A percentile compares a stretch with the other conserved stretches of the same genome.
phyloP scores from a whole-genome alignment of 441 rosid species.

The Pelargonium myrrhifolium region DNA sequence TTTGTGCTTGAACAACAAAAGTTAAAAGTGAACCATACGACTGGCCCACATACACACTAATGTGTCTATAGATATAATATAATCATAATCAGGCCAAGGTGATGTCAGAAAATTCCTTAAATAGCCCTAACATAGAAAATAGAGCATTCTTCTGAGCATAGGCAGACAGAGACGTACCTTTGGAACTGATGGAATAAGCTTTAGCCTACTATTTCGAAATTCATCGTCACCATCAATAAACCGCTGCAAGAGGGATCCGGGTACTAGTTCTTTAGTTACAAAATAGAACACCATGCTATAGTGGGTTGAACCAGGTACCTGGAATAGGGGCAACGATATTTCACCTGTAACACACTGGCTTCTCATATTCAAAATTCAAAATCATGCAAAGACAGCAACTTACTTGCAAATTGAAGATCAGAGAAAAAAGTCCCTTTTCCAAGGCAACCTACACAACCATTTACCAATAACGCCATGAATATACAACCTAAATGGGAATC shows the following conservation, averaged over 20 bases:
- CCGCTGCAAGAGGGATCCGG: constrained; percentile 92
- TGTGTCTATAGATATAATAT: not conserved
- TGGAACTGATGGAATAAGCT: constrained; percentile 93
- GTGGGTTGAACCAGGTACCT: constrained; percentile 97
- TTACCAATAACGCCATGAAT: not conserved
- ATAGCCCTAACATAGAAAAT: not conserved
- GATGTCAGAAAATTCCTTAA: not conserved
- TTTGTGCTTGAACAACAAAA: too few species aligned
- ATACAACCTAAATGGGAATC: not conserved
- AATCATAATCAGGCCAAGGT: too few species aligned
- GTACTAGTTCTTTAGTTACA: constrained; percentile 60
- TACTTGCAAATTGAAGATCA: constrained; percentile 90
- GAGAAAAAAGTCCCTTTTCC: constrained; percentile 82
- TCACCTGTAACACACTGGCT: not conserved
- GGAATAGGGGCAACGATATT: constrained; percentile 10
- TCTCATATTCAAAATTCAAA: constrained; percentile 10
- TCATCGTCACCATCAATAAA: constrained; percentile 99
- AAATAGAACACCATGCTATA: constrained; percentile 98
- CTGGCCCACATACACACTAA: not conserved
- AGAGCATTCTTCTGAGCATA: too few species aligned
- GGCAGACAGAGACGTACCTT: constrained; percentile 46
- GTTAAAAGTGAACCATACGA: not conserved
- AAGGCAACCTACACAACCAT: constrained; percentile 62
- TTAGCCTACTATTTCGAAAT: constrained; percentile 89
- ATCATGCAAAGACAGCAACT: constrained; percentile 29